Percentiles rank a stretch among this genome's conserved stretches.
Evolutionary conservation across 495 filamentous ascomycete genomes (phyloP).

Genomic region (Xylaria longipes): DNA sequence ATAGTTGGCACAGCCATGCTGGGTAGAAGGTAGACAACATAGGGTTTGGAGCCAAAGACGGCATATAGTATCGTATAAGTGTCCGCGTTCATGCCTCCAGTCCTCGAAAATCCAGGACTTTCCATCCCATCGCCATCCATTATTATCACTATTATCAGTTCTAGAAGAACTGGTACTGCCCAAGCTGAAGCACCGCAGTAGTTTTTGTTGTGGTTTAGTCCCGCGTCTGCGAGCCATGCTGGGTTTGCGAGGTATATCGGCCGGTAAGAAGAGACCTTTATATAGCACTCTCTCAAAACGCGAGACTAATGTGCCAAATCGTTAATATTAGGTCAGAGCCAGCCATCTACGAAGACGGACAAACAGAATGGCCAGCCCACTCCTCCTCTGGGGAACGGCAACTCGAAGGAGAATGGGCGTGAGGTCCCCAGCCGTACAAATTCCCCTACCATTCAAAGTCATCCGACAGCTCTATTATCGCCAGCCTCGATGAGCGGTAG

Average conservation of each 20-base stretch:
- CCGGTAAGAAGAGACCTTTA: conserved; percentile 4
- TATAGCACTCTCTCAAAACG: background rate
- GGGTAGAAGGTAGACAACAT: background rate
- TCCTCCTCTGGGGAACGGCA: background rate
- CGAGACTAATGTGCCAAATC: background rate
- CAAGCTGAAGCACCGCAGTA: conserved; percentile 41
- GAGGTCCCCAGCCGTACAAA: background rate
- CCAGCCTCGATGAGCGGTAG: conserved; percentile 9
- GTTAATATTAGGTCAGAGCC: background rate
- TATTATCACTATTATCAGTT: too few species aligned
- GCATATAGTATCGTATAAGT: conserved; percentile 1
- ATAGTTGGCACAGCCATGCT: background rate
- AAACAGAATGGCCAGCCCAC: background rate
- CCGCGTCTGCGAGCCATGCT: conserved; percentile 13
- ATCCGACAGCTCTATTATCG: conserved; percentile 2
- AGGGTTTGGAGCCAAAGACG: background rate
- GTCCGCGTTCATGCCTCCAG: background rate
- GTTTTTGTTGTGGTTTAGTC: conserved; percentile 17
- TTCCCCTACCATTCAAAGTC: background rate
- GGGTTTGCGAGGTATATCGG: background rate
- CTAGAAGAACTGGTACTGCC: background rate
- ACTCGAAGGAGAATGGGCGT: background rate
- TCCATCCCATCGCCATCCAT: background rate
- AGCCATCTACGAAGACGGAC: conserved; percentile 1
- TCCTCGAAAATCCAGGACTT: background rate